These are phyloP conservation scores for Lycium barbarum DNA, from an alignment of 257 asterid genomes.

Conservation along the genomic window DNA sequence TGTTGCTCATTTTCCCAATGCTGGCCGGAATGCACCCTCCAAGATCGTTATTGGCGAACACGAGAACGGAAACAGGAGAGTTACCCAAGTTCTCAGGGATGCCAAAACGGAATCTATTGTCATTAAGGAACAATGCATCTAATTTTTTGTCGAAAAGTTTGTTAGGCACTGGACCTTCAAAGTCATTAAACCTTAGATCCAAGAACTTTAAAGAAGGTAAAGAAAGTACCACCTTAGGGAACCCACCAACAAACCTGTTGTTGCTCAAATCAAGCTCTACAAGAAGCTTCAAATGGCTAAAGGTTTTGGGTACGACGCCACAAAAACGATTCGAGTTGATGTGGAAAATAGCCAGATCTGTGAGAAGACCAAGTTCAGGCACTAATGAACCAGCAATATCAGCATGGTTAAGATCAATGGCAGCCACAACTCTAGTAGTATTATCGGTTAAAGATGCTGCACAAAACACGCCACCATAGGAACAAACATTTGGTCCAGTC, in stretches of 20 bases:
- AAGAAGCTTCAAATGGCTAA: conserved; percentile 50
- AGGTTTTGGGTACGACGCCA: conserved; percentile 58
- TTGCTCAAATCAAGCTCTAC: conserved; percentile 74
- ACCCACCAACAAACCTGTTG: conserved; percentile 72
- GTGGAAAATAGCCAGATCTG: conserved; percentile 72
- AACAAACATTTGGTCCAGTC: conserved; percentile 65
- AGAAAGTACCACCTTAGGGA: conserved; percentile 63
- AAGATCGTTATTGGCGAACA: conserved; percentile 67
- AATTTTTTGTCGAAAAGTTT: conserved; percentile 55
- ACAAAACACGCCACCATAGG: conserved; percentile 66
- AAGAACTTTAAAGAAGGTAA: conserved; percentile 59
- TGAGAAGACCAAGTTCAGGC: conserved; percentile 59
- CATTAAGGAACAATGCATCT: conserved; percentile 72
- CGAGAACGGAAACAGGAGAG: conserved; percentile 74
- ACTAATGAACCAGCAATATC: conserved; percentile 83
- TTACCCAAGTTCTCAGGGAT: conserved; percentile 70
- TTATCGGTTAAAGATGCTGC: conserved; percentile 48
- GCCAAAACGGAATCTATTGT: conserved; percentile 65
- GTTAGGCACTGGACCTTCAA: conserved; percentile 67
- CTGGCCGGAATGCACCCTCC: conserved; percentile 74
- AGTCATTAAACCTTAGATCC: conserved; percentile 75
- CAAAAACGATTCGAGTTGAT: conserved; percentile 76
- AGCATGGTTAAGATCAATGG: conserved; percentile 75
- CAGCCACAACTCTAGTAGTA: conserved; percentile 63
- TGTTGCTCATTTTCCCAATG: conserved; percentile 65